Base-by-base conservation (phyloP, 176 grass and related monocot species). In the Juncus effusus region DNA sequence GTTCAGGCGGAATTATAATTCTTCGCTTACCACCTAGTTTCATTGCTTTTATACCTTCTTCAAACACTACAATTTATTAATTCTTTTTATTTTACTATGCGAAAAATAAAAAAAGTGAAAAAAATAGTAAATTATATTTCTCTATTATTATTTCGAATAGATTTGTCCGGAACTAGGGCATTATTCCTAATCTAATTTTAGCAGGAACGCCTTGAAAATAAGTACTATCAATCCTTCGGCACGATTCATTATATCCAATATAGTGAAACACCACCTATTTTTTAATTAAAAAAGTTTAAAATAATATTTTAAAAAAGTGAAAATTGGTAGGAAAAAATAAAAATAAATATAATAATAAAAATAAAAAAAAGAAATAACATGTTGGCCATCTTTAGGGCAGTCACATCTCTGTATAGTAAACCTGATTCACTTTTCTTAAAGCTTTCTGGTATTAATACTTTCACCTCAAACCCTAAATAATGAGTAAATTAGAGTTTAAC, bases 1-100 rank as follows among this genome's bases (percentile, higher is more conserved):
- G 88, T 80, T 96, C 93, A 60, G 88, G 93, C 67, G 88, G 93
- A 77, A 96, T n/a, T n/a, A n/a, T n/a, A n/a, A n/a, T n/a, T n/a
- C n/a, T n/a, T n/a, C n/a, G n/a, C n/a, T n/a, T n/a, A n/a, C n/a
- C n/a, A n/a, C n/a, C n/a, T n/a, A n/a, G n/a, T n/a, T n/a, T n/a
- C n/a, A n/a, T n/a, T n/a, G n/a, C n/a, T n/a, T n/a, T n/a, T n/a
- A n/a, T n/a, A n/a, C n/a, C n/a, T n/a, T n/a, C n/a, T n/a, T n/a
- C 93, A 89, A 96, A 96, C 67, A 87, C 93, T 96, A 88, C 69
- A 84, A 55, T 61, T 6, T 47, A 16, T 14, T 63, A 42, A 45
- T 44, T 73, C 35, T 54, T 19, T 64, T 63, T 10, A 56, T 7
- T 61, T 16, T 14, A 58, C 54, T 41, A 38, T 15, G 10, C 14